Percentiles rank a stretch among this genome's conserved stretches.
Evolutionary conservation across 306 rosid genomes (phyloP).

Genomic region (Casuarina cunninghamiana): DNA sequence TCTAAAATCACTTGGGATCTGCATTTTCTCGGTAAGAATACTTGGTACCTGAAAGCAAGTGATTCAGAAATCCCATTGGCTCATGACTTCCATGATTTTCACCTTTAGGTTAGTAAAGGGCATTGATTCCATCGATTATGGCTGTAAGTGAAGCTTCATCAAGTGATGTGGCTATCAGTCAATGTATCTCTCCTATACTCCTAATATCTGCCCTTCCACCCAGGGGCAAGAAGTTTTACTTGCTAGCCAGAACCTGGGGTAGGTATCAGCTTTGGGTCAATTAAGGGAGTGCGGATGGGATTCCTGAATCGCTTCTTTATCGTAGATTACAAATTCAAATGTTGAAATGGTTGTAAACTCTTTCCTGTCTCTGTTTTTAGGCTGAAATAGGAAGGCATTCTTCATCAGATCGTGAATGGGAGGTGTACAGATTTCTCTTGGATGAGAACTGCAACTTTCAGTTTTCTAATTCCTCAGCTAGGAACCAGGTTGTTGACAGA

Average conservation of each 20-base stretch:
- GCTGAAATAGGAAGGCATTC: conserved; percentile 80
- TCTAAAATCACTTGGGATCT: conserved; percentile 66
- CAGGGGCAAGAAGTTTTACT: not conserved
- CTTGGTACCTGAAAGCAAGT: not conserved
- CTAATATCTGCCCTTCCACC: not conserved
- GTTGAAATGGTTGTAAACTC: not conserved
- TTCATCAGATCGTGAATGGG: conserved; percentile 78
- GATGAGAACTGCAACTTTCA: conserved; percentile 64
- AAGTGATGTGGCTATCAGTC: not conserved
- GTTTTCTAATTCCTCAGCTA: conserved; percentile 37
- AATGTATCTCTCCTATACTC: not conserved
- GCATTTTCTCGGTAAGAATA: conserved; percentile 74
- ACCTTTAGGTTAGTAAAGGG: not conserved
- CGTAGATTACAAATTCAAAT: conserved; percentile 12
- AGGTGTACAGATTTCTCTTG: conserved; percentile 74
- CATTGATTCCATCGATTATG: not conserved
- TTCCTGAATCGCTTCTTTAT: not conserved
- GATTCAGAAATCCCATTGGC: conserved; percentile 10
- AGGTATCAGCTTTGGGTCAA: not conserved
- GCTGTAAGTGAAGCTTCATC: conserved; percentile 3
- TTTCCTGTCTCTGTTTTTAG: conserved; percentile 32
- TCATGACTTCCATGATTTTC: not conserved
- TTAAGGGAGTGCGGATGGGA: conserved; percentile 3
- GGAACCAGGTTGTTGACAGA: conserved; percentile 70
- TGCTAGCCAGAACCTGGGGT: not conserved